Percentiles rank a stretch among this genome's conserved stretches.
Evolutionary conservation across 2,329 filamentous ascomycete genomes (phyloP).

Genomic region (Tolypocladium tundrense): DNA sequence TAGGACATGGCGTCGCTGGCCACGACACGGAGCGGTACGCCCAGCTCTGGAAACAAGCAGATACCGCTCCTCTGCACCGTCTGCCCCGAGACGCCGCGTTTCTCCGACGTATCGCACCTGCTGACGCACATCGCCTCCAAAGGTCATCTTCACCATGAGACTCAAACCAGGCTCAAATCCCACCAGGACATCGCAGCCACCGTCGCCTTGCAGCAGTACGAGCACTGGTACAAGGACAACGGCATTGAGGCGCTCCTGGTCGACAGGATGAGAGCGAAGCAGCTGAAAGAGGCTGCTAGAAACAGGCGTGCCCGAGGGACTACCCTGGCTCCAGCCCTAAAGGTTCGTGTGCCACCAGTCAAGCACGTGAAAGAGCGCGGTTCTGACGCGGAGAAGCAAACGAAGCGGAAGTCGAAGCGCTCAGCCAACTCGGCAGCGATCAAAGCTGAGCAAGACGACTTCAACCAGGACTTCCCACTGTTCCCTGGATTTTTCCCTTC

Average conservation of each 20-base stretch:
- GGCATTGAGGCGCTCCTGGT: slow-evolving; percentile 64
- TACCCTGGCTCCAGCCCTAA: slow-evolving; percentile 8
- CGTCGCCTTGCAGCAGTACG: slow-evolving; percentile 54
- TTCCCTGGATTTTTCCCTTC: slow-evolving; percentile 17
- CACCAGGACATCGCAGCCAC: slow-evolving; percentile 57
- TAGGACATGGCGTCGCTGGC: slow-evolving; percentile 28
- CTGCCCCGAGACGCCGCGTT: slow-evolving; percentile 68
- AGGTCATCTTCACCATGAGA: slow-evolving; percentile 76
- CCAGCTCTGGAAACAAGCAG: slow-evolving; percentile 15
- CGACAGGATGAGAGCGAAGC: slow-evolving; percentile 67
- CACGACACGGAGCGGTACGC: slow-evolving; percentile 9
- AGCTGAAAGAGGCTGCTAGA: slow-evolving; percentile 51
- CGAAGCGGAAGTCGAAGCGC: slow-evolving; percentile 20
- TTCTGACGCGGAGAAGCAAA: slow-evolving; percentile 6
- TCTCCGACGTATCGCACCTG: slow-evolving; percentile 85
- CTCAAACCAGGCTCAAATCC: slow-evolving; percentile 67
- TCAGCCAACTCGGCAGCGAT: slow-evolving; percentile 9
- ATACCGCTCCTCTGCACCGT: slow-evolving; percentile 73
- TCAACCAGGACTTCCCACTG: slow-evolving; percentile 13
- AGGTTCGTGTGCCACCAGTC: slow-evolving; percentile 8
- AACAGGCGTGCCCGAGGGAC: slow-evolving; percentile 30
- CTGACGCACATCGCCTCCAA: slow-evolving; percentile 90
- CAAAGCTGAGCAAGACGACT: slow-evolving; percentile 18
- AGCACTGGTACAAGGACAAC: slow-evolving; percentile 67
- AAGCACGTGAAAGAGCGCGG: not conserved